Percentiles rank a stretch among this genome's conserved stretches.
Conservation (phyloP, 2,329 filamentous ascomycete species). For the Beauveria scarabaeidicola region DNA sequence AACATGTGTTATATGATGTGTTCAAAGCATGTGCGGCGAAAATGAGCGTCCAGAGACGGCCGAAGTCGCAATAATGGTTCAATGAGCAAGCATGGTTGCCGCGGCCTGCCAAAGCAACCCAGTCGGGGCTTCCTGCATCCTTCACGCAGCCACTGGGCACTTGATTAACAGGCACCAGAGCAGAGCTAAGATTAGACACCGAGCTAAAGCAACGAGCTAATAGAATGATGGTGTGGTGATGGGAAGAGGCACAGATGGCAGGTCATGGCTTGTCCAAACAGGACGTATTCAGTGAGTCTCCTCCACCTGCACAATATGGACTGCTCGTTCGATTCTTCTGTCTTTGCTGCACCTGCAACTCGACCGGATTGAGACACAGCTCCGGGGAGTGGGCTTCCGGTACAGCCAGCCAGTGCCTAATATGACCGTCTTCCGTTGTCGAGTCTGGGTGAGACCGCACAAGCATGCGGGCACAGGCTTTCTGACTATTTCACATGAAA, state of each 20-base stretch:
- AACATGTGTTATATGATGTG: background rate
- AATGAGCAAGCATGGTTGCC: background rate
- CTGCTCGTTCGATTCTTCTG: constrained; percentile 1
- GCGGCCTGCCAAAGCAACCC: background rate
- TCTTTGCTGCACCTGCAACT: background rate
- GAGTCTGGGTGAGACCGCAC: background rate
- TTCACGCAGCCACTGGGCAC: constrained; percentile 1
- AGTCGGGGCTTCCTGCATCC: background rate
- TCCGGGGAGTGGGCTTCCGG: background rate
- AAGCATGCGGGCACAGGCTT: background rate
- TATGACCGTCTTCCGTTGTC: background rate
- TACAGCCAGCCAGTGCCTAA: background rate
- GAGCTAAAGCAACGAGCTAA: background rate
- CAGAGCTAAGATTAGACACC: background rate
- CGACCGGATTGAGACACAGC: constrained; percentile 4
- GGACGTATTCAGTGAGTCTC: background rate
- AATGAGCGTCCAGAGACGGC: background rate
- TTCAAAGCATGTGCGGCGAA: background rate
- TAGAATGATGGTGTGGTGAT: background rate
- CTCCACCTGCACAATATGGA: constrained; percentile 6
- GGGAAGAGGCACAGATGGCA: too few relatives aligned
- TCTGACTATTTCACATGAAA: background rate
- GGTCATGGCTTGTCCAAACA: background rate
- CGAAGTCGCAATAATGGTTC: background rate
- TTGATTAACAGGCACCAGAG: background rate